Percentiles rank a stretch among this genome's conserved stretches.
Evolutionary conservation across 169 alveolate species (phyloP).

Genomic region (Amoebophrya sp.): DNA sequence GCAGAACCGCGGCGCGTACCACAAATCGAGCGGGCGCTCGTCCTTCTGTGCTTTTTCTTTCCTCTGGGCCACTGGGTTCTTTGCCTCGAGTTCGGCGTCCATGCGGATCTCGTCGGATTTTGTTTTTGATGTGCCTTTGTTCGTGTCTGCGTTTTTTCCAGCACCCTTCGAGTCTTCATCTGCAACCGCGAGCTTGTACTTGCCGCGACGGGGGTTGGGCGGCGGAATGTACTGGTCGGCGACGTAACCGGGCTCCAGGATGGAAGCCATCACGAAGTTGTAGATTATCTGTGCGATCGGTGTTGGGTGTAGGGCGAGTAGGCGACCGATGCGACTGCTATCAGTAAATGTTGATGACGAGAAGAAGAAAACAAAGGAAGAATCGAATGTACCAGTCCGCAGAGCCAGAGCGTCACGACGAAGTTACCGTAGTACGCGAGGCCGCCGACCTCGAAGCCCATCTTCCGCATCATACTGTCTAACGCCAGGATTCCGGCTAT

Average conservation of each 20-base stretch:
- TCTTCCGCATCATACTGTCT: neutral
- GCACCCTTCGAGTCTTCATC: neutral
- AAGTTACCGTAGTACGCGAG: neutral
- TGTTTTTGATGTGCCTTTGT: too few relatives aligned
- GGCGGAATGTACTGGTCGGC: neutral
- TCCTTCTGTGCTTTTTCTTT: too few relatives aligned
- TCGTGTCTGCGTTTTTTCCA: neutral
- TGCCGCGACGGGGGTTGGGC: neutral
- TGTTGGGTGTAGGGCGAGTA: too few relatives aligned
- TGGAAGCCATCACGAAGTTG: neutral
- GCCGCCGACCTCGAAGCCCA: neutral
- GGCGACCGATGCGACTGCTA: too few relatives aligned
- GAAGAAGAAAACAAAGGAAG: too few relatives aligned
- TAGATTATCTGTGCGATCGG: neutral
- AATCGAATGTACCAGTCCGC: neutral
- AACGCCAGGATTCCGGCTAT: neutral
- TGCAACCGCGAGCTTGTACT: neutral
- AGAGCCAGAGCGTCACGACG: neutral
- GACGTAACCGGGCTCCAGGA: neutral
- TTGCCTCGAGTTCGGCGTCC: neutral
- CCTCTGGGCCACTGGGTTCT: neutral
- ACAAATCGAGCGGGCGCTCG: neutral
- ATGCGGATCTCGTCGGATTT: neutral
- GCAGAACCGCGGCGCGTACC: neutral
- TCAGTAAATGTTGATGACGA: too few relatives aligned